phyloP scores from a whole-genome alignment of 2,329 filamentous ascomycete genomes.

The Teratosphaeria gauchensis region DNA sequence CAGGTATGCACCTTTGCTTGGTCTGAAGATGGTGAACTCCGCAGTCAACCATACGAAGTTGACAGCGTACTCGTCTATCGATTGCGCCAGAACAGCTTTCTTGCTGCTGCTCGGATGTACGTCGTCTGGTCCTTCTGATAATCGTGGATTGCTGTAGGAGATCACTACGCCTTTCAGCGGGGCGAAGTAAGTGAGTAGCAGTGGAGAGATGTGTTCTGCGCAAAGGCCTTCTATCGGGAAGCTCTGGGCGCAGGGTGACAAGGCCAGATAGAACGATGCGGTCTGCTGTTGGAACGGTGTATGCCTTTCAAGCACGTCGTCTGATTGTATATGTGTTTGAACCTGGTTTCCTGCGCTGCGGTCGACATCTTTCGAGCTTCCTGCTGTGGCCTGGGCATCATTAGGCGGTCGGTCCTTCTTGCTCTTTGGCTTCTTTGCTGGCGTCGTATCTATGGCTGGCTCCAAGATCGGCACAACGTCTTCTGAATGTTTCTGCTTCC shows the following conservation, averaged over 20 bases:
- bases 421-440: constrained; percentile 21
- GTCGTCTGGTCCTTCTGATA: constrained; percentile 42
- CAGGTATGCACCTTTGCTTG: constrained; percentile 61
- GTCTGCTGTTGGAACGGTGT: constrained; percentile 73
- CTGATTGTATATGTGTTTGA: neutral
- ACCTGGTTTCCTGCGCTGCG: neutral
- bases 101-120: neutral
- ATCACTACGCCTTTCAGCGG: constrained; percentile 65
- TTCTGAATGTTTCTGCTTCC: constrained; percentile 1
- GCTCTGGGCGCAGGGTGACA: constrained; percentile 61
- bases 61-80: constrained; percentile 72
- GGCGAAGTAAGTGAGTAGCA: constrained; percentile 68
- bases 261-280: constrained; percentile 67
- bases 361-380: neutral
- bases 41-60: constrained; percentile 82
- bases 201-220: constrained; percentile 63
- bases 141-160: constrained; percentile 58
- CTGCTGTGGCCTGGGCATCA: neutral
- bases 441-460: constrained; percentile 3
- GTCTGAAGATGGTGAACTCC: constrained; percentile 75
- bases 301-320: constrained; percentile 2
- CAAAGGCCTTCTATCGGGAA: constrained; percentile 61
- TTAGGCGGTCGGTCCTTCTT: constrained; percentile 13
- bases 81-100: constrained; percentile 31
- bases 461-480: neutral